phyloP scores from a whole-genome alignment of 2,329 filamentous ascomycete species.

The Ophiostoma novo-ulmi region DNA sequence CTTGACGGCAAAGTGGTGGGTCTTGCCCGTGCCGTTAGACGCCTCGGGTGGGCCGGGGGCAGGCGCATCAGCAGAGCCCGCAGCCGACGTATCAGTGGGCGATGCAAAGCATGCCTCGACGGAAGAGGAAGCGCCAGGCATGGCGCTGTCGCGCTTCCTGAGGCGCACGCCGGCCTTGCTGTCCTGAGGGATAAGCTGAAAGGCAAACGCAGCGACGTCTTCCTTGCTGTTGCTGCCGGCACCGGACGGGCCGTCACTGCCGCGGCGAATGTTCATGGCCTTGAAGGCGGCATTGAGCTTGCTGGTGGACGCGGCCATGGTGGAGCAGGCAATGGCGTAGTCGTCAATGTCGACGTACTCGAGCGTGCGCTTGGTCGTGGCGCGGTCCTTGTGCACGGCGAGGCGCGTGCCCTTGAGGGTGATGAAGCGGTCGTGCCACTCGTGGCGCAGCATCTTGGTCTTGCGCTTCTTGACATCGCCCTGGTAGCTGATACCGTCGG shows the following conservation, averaged over 20 bases:
- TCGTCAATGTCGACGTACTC: constrained; percentile 84
- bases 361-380: constrained; percentile 52
- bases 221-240: constrained; percentile 36
- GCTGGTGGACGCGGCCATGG: constrained; percentile 64
- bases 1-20: constrained; percentile 90
- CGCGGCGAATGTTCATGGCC: constrained; percentile 60
- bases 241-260: constrained; percentile 28
- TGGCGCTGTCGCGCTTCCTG: constrained; percentile 48
- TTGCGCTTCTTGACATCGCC: constrained; percentile 95
- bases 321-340: constrained; percentile 81
- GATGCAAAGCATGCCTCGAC: constrained; percentile 19
- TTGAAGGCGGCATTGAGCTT: constrained; percentile 88
- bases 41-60: constrained; percentile 40
- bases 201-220: constrained; percentile 67
- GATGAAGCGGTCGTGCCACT: constrained; percentile 91
- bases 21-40: constrained; percentile 65
- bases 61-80: constrained; percentile 13
- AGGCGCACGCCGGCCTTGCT: constrained; percentile 48
- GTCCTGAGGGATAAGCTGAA: constrained; percentile 75
- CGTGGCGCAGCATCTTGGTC: constrained; percentile 80
- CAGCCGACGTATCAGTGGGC: constrained; percentile 15
- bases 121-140: constrained; percentile 26
- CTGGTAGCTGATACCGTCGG: constrained; percentile 51
- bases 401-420: constrained; percentile 71
- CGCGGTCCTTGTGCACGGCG: constrained; percentile 66